Evolutionary conservation across 805 yeast species (phyloP).

Genomic region (Hanseniaspora valbyensis): DNA sequence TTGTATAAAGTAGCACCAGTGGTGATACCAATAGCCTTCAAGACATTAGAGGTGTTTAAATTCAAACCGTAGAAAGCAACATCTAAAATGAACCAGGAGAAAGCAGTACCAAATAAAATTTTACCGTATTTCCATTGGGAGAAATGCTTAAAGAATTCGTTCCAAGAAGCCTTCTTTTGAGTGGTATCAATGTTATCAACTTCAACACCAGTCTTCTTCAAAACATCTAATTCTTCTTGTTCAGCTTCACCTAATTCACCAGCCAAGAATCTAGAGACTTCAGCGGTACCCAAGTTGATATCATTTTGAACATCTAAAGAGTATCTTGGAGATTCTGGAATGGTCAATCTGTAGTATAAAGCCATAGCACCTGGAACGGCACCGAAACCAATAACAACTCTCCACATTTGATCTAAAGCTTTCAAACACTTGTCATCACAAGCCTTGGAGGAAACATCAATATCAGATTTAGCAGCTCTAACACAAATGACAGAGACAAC

Average conservation of each 20-base stretch:
- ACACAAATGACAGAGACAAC: constrained; percentile 66
- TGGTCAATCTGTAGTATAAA: constrained; percentile 81
- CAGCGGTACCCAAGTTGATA: constrained; percentile 47
- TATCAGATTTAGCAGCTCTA: constrained; percentile 59
- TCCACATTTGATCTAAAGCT: constrained; percentile 92
- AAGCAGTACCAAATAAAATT: constrained; percentile 78
- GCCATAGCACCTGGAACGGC: constrained; percentile 80
- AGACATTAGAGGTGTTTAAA: constrained; percentile 68
- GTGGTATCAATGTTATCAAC: constrained; percentile 30
- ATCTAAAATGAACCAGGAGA: constrained; percentile 83
- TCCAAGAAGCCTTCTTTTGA: constrained; percentile 74
- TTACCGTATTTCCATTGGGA: constrained; percentile 79
- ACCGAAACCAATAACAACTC: constrained; percentile 80
- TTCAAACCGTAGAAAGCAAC: constrained; percentile 85
- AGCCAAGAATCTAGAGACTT: constrained; percentile 39
- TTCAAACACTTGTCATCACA: constrained; percentile 58
- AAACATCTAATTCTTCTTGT: constrained; percentile 33
- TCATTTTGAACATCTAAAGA: constrained; percentile 62
- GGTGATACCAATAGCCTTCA: constrained; percentile 77
- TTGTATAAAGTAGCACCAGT: constrained; percentile 57
- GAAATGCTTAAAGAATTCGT: constrained; percentile 64
- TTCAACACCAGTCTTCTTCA: constrained; percentile 45
- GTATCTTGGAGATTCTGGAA: constrained; percentile 91
- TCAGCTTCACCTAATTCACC: constrained; percentile 45
- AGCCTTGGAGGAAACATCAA: constrained; percentile 44